Conservation (phyloP, 2,329 filamentous ascomycete species). For the Colletotrichum sp. region DNA sequence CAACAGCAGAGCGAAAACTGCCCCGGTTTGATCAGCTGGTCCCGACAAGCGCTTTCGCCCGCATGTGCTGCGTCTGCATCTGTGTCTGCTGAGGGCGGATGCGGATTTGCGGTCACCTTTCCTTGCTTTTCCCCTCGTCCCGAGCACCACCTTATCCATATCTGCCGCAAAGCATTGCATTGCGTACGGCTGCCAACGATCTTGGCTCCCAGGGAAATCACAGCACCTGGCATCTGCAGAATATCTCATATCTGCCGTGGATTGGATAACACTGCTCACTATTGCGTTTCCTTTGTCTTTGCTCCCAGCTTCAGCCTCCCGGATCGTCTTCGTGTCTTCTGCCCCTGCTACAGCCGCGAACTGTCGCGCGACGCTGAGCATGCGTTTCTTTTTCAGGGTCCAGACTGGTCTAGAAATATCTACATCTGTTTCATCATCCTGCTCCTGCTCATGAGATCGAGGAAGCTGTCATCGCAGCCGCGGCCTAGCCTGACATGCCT, state of each 20-base stretch:
- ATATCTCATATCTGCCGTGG: background rate
- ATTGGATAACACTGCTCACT: background rate
- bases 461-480: background rate
- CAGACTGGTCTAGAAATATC: background rate
- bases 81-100: background rate
- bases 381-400: background rate
- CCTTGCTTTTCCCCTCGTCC: background rate
- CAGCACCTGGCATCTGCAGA: background rate
- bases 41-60: background rate
- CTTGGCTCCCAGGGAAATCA: background rate
- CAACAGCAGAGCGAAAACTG: background rate
- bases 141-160: background rate
- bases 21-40: background rate
- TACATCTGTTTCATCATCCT: background rate
- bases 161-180: background rate
- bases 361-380: background rate
- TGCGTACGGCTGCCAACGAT: background rate
- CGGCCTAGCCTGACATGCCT: background rate
- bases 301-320: background rate
- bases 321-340: background rate
- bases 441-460: background rate
- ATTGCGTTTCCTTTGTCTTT: background rate
- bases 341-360: background rate
- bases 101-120: background rate
- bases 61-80: background rate